These are phyloP conservation scores for Sporothrix brunneoviolacea DNA, from an alignment of 2,329 filamentous ascomycete genomes.

Conservation along the genomic window DNA sequence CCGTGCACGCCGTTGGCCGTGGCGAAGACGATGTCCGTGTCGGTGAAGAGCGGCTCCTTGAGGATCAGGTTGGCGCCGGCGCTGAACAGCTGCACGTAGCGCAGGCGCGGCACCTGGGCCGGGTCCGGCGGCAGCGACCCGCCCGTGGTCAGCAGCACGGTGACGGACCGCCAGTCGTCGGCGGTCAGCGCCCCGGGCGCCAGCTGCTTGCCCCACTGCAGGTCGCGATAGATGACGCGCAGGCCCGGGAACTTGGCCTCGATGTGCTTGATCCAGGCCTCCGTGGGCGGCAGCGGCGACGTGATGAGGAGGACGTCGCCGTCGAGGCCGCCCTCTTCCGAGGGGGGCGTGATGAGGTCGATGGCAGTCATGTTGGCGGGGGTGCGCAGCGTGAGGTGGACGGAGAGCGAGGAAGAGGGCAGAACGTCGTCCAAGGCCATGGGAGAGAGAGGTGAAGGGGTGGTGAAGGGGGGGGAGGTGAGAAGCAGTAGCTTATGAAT, in stretches of 20 bases:
- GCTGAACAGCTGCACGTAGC: constrained; percentile 47
- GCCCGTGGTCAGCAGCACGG: constrained; percentile 29
- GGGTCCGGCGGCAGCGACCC: constrained; percentile 31
- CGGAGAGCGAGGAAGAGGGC: constrained; percentile 4
- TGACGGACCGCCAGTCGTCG: constrained; percentile 42
- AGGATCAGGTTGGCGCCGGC: constrained; percentile 48
- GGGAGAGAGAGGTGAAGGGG: neutral
- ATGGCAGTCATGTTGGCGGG: constrained; percentile 9
- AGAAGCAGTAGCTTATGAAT: too few relatives aligned
- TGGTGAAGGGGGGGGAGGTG: neutral
- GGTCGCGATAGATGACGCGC: constrained; percentile 28
- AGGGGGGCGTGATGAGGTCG: neutral
- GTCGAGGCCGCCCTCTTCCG: constrained; percentile 26
- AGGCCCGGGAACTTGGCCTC: constrained; percentile 37
- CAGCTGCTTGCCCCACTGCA: constrained; percentile 25
- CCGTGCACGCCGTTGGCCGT: constrained; percentile 54
- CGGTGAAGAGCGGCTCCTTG: constrained; percentile 40
- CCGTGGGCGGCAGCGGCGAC: constrained; percentile 26
- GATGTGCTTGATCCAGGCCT: constrained; percentile 31
- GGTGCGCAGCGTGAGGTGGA: constrained; percentile 3
- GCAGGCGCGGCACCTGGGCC: constrained; percentile 39
- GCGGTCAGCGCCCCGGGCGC: constrained; percentile 16
- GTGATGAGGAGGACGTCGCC: constrained; percentile 44
- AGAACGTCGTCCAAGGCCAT: neutral
- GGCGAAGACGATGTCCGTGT: constrained; percentile 44